These are phyloP conservation scores for Trametes meyenii DNA, from an alignment of 768 basidiomycete species.

Conservation along the genomic window DNA sequence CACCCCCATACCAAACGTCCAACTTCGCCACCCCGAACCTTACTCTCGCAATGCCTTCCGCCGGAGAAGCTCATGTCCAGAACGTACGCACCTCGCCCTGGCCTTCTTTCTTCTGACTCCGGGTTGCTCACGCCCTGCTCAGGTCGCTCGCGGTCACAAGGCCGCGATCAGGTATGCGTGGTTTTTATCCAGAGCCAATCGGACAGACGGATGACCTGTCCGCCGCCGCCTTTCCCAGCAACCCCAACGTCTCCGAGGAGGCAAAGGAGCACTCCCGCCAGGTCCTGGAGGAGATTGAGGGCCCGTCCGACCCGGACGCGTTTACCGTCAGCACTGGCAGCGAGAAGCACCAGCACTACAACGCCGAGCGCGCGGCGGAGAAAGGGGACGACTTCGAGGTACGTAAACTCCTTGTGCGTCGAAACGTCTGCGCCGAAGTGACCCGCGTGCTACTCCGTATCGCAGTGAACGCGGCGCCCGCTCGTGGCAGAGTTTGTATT, in stretches of 20 bases:
- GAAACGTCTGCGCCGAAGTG: not conserved
- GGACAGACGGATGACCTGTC: not conserved
- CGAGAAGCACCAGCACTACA: conserved; percentile 6
- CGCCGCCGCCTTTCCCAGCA: conserved; percentile 19
- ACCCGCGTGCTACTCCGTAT: not conserved
- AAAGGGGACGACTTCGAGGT: conserved; percentile 5
- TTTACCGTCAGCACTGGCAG: conserved; percentile 13
- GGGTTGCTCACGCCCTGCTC: not conserved
- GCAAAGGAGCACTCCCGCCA: conserved; percentile 33
- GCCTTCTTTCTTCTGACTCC: not conserved
- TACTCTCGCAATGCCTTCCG: conserved; percentile 4
- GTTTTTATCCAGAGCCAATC: too few relatives aligned
- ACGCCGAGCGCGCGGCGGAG: conserved; percentile 3
- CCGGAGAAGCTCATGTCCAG: conserved; percentile 11
- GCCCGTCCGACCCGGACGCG: conserved; percentile 7
- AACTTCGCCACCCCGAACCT: not conserved
- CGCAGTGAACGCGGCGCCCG: not conserved
- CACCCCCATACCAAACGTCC: not conserved
- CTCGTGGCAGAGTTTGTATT: too few relatives aligned
- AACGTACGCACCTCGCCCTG: not conserved
- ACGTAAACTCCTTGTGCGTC: not conserved
- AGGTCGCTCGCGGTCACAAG: conserved; percentile 23
- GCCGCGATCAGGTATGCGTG: conserved; percentile 10
- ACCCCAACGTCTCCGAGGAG: conserved; percentile 33
- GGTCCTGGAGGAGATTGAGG: conserved; percentile 25